Base-by-base conservation (phyloP, 2,329 filamentous ascomycete genomes). In the Niveomyces coronatus region DNA sequence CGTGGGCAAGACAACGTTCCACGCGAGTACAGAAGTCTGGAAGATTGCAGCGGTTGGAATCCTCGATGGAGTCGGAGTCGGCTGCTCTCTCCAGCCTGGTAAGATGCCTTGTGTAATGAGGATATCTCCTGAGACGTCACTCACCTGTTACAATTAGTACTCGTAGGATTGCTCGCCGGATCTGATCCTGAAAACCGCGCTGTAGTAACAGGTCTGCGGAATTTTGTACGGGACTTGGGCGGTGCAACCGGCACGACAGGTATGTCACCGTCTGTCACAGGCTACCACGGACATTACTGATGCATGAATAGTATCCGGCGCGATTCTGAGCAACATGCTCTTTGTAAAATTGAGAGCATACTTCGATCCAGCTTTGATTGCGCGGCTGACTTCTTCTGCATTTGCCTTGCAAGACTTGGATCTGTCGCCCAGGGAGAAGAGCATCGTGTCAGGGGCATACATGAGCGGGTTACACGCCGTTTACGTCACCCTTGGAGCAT, bases 11-110 rank as follows among this genome's bases (percentile, higher is more conserved):
- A n/a, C 30, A 9, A 14, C 20, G 3, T 23, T 36, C 5, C 13
- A 4, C 11, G 17, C 30, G 15, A 37, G 15, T 7, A 23, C 19
- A 4, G 19, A 31, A 28, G 14, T 37, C 7, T 37, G 35, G 35
- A 31, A 31, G 11, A 9, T 37, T 4, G 19, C 35, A 3, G 9
- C 24, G 14, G 27, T 37, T 3, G 35, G 35, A 10, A 5, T 37
- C 11, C 13, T 37, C 14, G 35, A 37, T 13, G 35, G 35, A n/a
- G 18, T 37, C 3, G 35, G 35, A 3, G 35, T 37, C 14, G 35
- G 27, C 10, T 37, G 35, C 14, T 37, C 35, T 24, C 35, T 37
- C 19, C 35, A 37, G 11, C 35, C 35, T 31, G 35, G 35, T 37
- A 17, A 23, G 15, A 22, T 11, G n/a, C n/a, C 9, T 14, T 30